A percentile compares a stretch with the other conserved stretches of the same genome.
phyloP scores from a whole-genome alignment of 306 rosid genomes.

The Vicia villosa region DNA sequence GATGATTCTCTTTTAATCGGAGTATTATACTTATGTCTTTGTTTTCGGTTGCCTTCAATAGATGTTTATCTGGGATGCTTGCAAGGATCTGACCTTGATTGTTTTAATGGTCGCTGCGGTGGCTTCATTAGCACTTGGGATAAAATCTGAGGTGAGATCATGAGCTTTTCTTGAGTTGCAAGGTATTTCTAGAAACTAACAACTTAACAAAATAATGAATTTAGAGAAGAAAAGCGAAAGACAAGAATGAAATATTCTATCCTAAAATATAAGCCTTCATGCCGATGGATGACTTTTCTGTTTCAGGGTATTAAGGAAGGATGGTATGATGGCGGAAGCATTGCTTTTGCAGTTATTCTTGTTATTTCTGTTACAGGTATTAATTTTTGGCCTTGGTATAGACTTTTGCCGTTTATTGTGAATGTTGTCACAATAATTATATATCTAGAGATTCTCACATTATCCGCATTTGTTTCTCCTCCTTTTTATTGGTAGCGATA shows the following conservation, averaged over 20 bases:
- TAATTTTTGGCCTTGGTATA: too few species aligned
- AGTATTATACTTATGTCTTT: background rate
- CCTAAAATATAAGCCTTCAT: too few species aligned
- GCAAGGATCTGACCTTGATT: conserved; percentile 97
- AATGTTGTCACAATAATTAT: too few species aligned
- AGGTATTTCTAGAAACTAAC: too few species aligned
- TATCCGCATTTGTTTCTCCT: background rate
- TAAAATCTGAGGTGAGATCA: conserved; percentile 85
- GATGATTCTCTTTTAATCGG: too few species aligned
- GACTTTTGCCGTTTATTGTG: too few species aligned
- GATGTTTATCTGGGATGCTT: conserved; percentile 98
- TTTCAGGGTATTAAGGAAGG: conserved; percentile 91
- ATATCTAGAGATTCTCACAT: background rate
- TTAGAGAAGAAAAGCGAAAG: too few species aligned
- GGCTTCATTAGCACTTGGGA: conserved; percentile 96
- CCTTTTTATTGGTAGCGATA: conserved; percentile 56
- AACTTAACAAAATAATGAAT: too few species aligned
- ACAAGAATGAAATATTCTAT: too few species aligned
- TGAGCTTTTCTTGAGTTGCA: too few species aligned
- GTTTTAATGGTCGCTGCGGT: conserved; percentile 95
- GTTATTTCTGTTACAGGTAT: conserved; percentile 92
- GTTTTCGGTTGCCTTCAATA: conserved; percentile 36
- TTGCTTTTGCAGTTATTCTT: conserved; percentile 94
- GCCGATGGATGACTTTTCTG: background rate
- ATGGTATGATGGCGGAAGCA: conserved; percentile 99